Evolutionary conservation across 495 filamentous ascomycete species (phyloP), one percentile per base, ranked within the genome.

Genomic region (Cenococcum geophilum): DNA sequence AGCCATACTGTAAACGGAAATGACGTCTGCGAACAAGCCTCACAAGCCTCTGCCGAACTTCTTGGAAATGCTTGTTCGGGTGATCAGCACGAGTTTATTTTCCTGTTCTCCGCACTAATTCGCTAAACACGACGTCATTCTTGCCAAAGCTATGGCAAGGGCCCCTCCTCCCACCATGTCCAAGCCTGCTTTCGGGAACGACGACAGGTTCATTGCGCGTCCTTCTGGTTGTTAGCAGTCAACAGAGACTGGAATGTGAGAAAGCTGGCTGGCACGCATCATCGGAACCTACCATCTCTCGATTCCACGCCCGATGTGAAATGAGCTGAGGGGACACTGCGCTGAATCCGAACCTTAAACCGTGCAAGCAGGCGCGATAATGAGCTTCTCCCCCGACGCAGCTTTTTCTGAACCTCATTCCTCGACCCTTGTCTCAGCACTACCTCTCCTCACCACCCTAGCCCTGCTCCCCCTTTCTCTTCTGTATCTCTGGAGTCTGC

Each of bases 401-500:
- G 3, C 5, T 25, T 22, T 20, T 9, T 52, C 49, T 16, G 25
- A 27, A 16, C 49, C 1, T 16, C 21, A 25, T 27, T 32, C 21
- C 49, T 52, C 18, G 6, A 25, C 5, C 14, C 49, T 23, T 20
- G 25, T 25, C 21, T 16, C 18, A 4, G 14, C 18, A 45, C 40
- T 14, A 45, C 12, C 14, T 52, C 21, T 16, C 23, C 5, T 52
- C 8, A 22, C 23, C 5, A 25, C 25, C 6, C 11, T 52, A 23
- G 2, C 5, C 22, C 4, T 52, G 9, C 9, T 32, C 12, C 6
- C 21, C 5, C 5, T 20, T 27, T 25, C 49, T 16, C 21, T 32
- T 8, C 14, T 52, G 1, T 52, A 52, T 32, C 21, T 52, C 23
- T 52, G 49, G 49, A 18, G 25, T 32, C 23, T 61, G 20, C 60